Base-by-base conservation (phyloP, 805 yeast species). In the Pichia gijzeniarum region DNA sequence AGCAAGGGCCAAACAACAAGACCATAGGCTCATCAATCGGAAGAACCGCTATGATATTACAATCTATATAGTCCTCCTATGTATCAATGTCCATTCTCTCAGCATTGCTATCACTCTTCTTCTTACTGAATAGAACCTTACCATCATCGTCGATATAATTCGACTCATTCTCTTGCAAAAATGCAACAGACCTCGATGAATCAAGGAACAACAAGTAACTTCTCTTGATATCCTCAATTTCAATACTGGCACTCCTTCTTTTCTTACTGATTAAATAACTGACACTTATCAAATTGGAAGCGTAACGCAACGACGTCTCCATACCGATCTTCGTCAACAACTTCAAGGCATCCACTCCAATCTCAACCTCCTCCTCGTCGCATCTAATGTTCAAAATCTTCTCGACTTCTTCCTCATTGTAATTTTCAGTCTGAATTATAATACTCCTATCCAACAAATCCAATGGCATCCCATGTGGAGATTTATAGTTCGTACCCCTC, bases 391-490 rank as follows among this genome's bases (percentile, higher is more conserved):
- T 81, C 51, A 93, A 78, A 57, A 93, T 93, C 21, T 82, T 74
- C 43, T 77, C 74, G 50, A 91, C 85, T 65, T 93, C 99, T 28
- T 82, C 89, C 50, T 74, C 79, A 49, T 73, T 73, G 71, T 93
- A 93, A n/a, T 95, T 89, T 51, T 86, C 72, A 5, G 99, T 93
- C 65, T 95, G 81, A 39, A 93, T 89, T 59, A 93, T 93, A 56
- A 93, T 78, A 52, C 91, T 71, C 55, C 99, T 74, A 67, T 93
- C 99, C 49, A 90, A 73, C 61, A 93, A 74, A 70, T 93, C 99
- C 12, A 95, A 84, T 27, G 99, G 99, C 52, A 91, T 80, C 33
- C 99, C 99, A 63, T 93, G 99, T 38, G 99, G 97, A 17, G 96
- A 82, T 48, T 76, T 76, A 57, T 84, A 95, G 49, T 80, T 86